Conservation (phyloP, 805 yeast species). For the Priceomyces melissophilus region DNA sequence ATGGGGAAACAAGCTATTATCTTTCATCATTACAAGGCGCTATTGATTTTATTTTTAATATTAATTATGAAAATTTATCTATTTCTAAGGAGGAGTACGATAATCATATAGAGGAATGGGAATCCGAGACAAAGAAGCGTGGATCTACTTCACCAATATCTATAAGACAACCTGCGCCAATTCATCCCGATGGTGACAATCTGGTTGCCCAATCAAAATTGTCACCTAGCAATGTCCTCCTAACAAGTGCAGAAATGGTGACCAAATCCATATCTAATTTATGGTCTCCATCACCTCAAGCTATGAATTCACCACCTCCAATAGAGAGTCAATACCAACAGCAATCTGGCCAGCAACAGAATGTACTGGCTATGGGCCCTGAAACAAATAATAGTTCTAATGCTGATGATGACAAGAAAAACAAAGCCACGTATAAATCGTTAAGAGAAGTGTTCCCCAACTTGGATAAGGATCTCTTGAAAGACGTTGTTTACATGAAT, state of each 20-base stretch:
- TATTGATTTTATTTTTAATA: slow-evolving; percentile 66
- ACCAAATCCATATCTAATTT: slow-evolving; percentile 46
- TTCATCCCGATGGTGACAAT: slow-evolving; percentile 7
- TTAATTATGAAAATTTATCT: slow-evolving; percentile 57
- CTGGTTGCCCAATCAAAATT: slow-evolving; percentile 10
- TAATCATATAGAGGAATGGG: slow-evolving; percentile 52
- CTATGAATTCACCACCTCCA: slow-evolving; percentile 14
- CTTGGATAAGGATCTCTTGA: slow-evolving; percentile 63
- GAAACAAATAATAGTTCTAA: slow-evolving; percentile 2
- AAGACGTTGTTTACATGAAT: slow-evolving; percentile 66
- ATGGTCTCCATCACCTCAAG: slow-evolving; percentile 36
- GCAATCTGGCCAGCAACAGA: not conserved
- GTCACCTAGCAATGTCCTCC: slow-evolving; percentile 37
- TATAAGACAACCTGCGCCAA: slow-evolving; percentile 13
- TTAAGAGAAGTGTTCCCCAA: slow-evolving; percentile 72
- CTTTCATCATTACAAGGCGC: slow-evolving; percentile 90
- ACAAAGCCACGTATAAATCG: slow-evolving; percentile 35
- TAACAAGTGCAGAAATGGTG: slow-evolving; percentile 49
- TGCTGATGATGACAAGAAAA: slow-evolving; percentile 6
- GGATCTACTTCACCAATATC: slow-evolving; percentile 1
- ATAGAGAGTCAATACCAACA: slow-evolving; percentile 2
- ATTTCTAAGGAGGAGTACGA: slow-evolving; percentile 58
- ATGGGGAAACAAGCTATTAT: slow-evolving; percentile 90
- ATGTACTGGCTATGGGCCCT: not conserved
- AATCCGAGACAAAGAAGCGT: slow-evolving; percentile 19